Conservation (phyloP, 352 stramenopile species). For the Globisporangium iwayamae region DNA sequence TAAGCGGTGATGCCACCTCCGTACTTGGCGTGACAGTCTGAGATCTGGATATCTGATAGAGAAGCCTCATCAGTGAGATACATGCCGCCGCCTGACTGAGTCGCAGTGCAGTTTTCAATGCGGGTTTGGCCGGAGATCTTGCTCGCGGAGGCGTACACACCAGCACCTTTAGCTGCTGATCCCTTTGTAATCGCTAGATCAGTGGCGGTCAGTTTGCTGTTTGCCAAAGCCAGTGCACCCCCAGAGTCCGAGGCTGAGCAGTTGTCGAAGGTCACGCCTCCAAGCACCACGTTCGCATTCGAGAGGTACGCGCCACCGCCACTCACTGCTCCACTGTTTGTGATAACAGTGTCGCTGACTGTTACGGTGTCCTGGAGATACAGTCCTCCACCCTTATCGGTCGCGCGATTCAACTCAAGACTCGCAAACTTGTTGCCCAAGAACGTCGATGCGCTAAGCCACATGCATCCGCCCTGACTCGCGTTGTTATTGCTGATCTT, state of each 20-base stretch:
- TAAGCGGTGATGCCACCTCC: conserved; percentile 10
- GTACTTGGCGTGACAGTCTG: neutral
- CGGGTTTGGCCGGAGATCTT: conserved; percentile 2
- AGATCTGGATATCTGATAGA: conserved; percentile 11
- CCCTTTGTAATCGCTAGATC: conserved; percentile 2
- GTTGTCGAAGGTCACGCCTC: neutral
- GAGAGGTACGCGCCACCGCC: conserved; percentile 22
- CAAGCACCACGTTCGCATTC: conserved; percentile 1
- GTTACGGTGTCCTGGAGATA: neutral
- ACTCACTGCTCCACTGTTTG: neutral
- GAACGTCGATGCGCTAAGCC: conserved; percentile 10
- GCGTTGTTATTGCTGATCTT: conserved; percentile 12
- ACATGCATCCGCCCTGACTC: conserved; percentile 6
- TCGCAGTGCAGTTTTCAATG: conserved; percentile 4
- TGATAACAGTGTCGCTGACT: neutral
- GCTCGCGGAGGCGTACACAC: conserved; percentile 11
- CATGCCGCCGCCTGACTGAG: conserved; percentile 30
- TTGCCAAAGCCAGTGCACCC: conserved; percentile 13
- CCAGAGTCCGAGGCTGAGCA: conserved; percentile 10
- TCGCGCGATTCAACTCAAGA: conserved; percentile 8
- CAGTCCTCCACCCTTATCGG: conserved; percentile 13
- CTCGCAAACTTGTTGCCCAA: conserved; percentile 3
- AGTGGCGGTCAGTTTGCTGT: conserved; percentile 1
- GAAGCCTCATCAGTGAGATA: conserved; percentile 16
- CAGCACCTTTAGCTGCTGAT: conserved; percentile 17